Base-by-base conservation (phyloP, 768 basidiomycete species). In the Boletus pseudopeckii region DNA sequence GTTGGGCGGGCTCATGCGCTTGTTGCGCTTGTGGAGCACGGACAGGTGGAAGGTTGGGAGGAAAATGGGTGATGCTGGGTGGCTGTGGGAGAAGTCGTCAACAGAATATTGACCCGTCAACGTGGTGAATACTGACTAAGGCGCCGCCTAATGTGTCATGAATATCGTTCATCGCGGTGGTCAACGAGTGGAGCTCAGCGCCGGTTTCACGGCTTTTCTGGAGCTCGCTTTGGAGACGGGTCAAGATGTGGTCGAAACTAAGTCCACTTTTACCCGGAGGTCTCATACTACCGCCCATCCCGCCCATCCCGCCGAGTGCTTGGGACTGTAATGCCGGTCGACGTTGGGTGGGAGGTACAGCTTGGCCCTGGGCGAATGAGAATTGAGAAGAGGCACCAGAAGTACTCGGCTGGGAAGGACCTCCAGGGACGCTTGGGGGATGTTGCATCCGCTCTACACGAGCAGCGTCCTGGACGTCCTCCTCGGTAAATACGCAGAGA, bases 141-240 rank as follows among this genome's bases (percentile, higher is more conserved):
- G 82, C 80, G 3, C 96, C 96, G 33, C 89, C 88, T 6, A 99
- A 75, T 0, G 90, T 93, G 61, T 97, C 92, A 55, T 92, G 87
- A 41, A 98, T 90, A n/a, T 97, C 93, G 39, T 76, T 82, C 82
- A 99, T 91, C 5, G 89, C 79, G 13, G 80, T 80, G 15, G 82
- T 86, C 32, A 98, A 73, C 1, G 81, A 81, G 56, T 85, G 83
- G 4, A 99, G 76, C 65, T 98, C 95, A 1, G 85, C 78, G 14
- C 92, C 91, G 0, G 95, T 97, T 66, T 98, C 96, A 17, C 92
- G 83, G 64, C 91, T 93, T 74, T 96, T 97, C 73, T 90, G 88
- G n/a, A 98, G 82, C 67, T 98, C 95, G 58, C 86, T 85, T 68
- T 98, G 95, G 3, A 98, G 75, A 34, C 91, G 83, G 52, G 79